These are phyloP conservation scores for Pelargonium fulgidum DNA, from an alignment of 441 rosid species.

Conservation along the genomic window DNA sequence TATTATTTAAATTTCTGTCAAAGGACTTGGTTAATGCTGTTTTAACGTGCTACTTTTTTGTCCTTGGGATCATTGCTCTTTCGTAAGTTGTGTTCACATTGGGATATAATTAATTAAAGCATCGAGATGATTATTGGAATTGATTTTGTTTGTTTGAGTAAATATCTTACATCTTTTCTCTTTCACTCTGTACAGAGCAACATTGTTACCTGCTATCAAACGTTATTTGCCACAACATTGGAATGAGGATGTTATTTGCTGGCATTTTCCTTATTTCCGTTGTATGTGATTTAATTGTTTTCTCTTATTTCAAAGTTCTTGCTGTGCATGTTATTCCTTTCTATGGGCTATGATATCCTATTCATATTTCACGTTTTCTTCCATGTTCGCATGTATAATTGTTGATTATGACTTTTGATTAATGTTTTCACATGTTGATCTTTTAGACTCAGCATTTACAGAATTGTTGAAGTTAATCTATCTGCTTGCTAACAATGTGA, in stretches of 20 bases:
- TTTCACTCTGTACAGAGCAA: slow-evolving; percentile 52
- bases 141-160: slow-evolving; percentile 3
- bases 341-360: too few relatives aligned
- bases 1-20: slow-evolving; percentile 89
- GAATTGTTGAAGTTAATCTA: too few relatives aligned
- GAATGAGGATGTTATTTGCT: slow-evolving; percentile 66
- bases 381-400: too few relatives aligned
- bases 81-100: slow-evolving; percentile 51
- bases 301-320: neutral
- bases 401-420: too few relatives aligned
- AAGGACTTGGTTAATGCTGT: slow-evolving; percentile 96
- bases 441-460: too few relatives aligned
- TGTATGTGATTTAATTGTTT: slow-evolving; percentile 42
- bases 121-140: neutral
- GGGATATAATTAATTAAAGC: neutral
- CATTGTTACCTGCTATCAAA: slow-evolving; percentile 68
- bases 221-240: slow-evolving; percentile 62
- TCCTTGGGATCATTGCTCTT: slow-evolving; percentile 87
- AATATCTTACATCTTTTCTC: slow-evolving; percentile 17
- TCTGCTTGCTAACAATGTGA: too few relatives aligned
- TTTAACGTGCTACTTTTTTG: slow-evolving; percentile 81
- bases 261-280: slow-evolving; percentile 71
- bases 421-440: too few relatives aligned
- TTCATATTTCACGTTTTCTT: too few relatives aligned
- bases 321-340: neutral